These are phyloP conservation scores for Podila clonocystis DNA, from an alignment of 192 early-diverging fungal species.

Conservation along the genomic window DNA sequence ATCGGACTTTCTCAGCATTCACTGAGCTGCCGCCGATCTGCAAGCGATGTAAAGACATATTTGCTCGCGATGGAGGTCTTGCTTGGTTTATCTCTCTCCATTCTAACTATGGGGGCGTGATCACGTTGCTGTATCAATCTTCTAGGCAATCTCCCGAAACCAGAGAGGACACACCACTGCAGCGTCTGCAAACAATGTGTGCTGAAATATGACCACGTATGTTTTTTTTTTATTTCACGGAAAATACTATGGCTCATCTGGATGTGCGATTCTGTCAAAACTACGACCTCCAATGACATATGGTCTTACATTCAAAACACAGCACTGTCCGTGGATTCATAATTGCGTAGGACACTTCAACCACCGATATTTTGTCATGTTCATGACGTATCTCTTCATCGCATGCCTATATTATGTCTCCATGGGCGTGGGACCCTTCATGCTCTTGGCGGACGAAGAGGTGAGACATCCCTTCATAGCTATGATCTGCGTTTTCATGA, in stretches of 20 bases:
- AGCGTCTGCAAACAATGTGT: conserved; percentile 78
- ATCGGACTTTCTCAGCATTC: conserved; percentile 9
- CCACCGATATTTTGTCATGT: conserved; percentile 80
- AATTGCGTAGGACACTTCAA: conserved; percentile 82
- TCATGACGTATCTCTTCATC: conserved; percentile 63
- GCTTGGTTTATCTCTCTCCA: too few relatives aligned
- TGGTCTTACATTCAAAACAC: not conserved
- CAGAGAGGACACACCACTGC: conserved; percentile 83
- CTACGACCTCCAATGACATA: not conserved
- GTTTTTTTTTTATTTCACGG: not conserved
- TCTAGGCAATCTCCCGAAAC: conserved; percentile 72
- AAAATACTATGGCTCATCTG: not conserved
- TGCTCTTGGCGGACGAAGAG: conserved; percentile 43
- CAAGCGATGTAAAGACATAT: conserved; percentile 7
- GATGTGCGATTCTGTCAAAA: too few relatives aligned
- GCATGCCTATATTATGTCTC: conserved; percentile 54
- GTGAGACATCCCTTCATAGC: conserved; percentile 10
- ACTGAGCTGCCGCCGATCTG: conserved; percentile 16
- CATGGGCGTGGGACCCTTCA: conserved; percentile 55
- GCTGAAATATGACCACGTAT: conserved; percentile 75
- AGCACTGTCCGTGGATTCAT: conserved; percentile 80
- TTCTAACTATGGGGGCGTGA: too few relatives aligned
- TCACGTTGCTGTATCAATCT: not conserved
- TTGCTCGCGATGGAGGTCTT: too few relatives aligned
- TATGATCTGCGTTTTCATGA: not conserved